Evolutionary conservation across 2,329 filamentous ascomycete genomes (phyloP), one percentile per base, ranked within the genome.

Genomic region (Ophiocordyceps camponoti-saundersi): DNA sequence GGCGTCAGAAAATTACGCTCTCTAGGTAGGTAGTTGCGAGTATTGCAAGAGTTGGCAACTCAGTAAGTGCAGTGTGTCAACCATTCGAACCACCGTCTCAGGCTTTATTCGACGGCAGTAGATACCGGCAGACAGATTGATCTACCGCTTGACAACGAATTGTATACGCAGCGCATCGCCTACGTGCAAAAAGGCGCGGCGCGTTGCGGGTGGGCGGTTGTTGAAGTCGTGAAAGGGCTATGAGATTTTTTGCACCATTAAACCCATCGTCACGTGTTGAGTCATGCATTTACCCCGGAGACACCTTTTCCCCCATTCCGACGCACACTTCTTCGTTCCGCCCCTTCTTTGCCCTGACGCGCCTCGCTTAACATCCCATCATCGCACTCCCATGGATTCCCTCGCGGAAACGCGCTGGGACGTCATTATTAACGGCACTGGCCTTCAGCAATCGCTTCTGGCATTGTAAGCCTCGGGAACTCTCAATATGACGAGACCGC

Each of bases 71-170:
- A 46, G 11, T 85, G 80, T 85, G 75, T 79, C 80, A 75, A 79
- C 79, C 79, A 79, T 81, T 85, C 82, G 82, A 87, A 82, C 82
- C 72, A 79, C 82, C 79, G 79, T 78, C 76, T 85, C 82, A 86
- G 71, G 71, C 62, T 65, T 66, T 65, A 80, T 76, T 87, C 82
- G 74, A 84, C 80, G 80, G 82, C 79, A 85, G 82, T 80, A 87
- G 82, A 87, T 87, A 87, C 82, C 80, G 80, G 80, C 77, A 72
- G 81, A 76, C 63, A 59, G 56, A 56, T 76, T 64, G 55, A 66
- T 84, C 78, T 84, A 62, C 73, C 79, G 75, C 79, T 71, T 74
- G 69, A 66, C 53, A 40, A 46, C 46, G 48, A 42, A 47, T 63
- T 64, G 63, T 62, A 62, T 64, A 61, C 65, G 70, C 76, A 75